Evolutionary conservation across 2,329 filamentous ascomycete genomes (phyloP), one percentile per base, ranked within the genome.

Genomic region (Aspergillus intermedius): DNA sequence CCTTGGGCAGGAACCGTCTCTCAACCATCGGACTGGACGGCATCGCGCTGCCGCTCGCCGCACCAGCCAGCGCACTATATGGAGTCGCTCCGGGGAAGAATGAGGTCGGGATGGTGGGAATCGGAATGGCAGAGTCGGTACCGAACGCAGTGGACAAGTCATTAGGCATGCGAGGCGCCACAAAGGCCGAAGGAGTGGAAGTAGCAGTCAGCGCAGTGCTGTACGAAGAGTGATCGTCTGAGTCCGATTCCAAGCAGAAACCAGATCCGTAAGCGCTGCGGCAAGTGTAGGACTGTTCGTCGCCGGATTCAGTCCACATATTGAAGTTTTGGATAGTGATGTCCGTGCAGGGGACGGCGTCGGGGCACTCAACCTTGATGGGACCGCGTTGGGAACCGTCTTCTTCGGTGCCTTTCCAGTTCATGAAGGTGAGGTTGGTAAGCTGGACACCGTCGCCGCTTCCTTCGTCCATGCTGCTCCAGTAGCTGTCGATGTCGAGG

Each of bases 401-500:
- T 2, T 68, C 59, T 46, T 63, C 52, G 1, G 74, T 78, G 32
- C 79, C 80, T 49, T 74, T 76, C 80, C 79, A 83, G 62, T 78
- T 76, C 25, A 61, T 71, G 60, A 81, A 72, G 2, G 70, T 76
- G 56, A 83, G 69, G 64, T 80, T 77, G 55, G 55, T 68, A 40
- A 79, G 72, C 50, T 74, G 61, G 6, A 82, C 76, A 25, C 80
- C 80, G 52, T 73, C 56, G 21, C 80, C 80, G 1, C 60, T 54
- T 3, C 67, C 60, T 0, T 63, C 53, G 34, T 50, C 57, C 69
- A 74, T 73, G 48, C 67, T 68, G 25, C 62, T 60, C 79, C 79
- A 82, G 56, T 75, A 72, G 48, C 76, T 69, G 62, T 82, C 75
- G 47, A 82, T 72, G 60, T 82, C 68, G 21, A 81, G 66, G 9